Evolutionary conservation across 2,329 filamentous ascomycete species (phyloP).

Genomic region (Endocalyx cinctus): DNA sequence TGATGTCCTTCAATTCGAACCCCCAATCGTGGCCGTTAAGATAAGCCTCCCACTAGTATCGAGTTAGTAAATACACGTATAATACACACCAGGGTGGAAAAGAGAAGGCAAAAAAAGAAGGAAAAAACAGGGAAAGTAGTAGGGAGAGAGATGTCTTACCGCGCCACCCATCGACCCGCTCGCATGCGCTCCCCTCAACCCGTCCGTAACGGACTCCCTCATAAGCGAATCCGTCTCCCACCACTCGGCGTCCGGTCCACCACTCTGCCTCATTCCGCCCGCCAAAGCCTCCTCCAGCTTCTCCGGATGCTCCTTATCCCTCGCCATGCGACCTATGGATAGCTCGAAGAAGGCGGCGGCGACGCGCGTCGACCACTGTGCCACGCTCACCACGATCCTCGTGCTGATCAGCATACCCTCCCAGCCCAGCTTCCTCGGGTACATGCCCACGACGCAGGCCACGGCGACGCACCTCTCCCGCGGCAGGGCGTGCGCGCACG

Average conservation of each 20-base stretch:
- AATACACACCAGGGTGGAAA: no score
- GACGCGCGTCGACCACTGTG: slow-evolving; percentile 3
- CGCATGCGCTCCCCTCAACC: not conserved
- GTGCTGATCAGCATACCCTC: slow-evolving; percentile 14
- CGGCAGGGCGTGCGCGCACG: slow-evolving; percentile 16
- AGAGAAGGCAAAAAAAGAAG: no score
- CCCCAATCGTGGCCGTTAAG: slow-evolving; percentile 8
- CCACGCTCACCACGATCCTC: slow-evolving; percentile 3
- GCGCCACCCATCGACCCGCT: not conserved
- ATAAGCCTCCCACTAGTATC: no score
- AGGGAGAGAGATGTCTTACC: no score
- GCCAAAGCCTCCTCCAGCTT: no score
- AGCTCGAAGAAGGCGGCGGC: not conserved
- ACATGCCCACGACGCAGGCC: slow-evolving; percentile 12
- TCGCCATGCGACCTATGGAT: not conserved
- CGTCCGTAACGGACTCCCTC: not conserved
- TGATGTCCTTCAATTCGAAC: slow-evolving; percentile 2
- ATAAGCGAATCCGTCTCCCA: not conserved
- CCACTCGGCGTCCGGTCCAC: no score
- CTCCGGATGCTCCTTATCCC: not conserved
- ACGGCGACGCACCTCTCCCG: slow-evolving; percentile 11
- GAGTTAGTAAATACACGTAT: no score
- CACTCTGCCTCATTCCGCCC: no score
- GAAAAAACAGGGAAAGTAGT: no score
- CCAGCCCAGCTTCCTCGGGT: slow-evolving; percentile 13